Conservation (phyloP, 2,329 filamentous ascomycete species). For the Cordyceps tenuipes region DNA sequence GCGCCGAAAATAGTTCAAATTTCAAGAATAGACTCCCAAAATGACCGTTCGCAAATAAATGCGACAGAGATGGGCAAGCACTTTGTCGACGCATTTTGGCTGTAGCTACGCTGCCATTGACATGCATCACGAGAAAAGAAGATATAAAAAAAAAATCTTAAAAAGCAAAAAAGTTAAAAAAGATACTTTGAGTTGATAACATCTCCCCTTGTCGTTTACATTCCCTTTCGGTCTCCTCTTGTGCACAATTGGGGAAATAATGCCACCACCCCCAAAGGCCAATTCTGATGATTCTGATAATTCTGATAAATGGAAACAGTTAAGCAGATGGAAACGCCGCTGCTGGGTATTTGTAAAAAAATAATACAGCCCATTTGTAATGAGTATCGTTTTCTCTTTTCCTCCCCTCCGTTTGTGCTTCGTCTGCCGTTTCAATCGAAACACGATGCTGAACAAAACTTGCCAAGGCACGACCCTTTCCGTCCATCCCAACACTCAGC, state of each 20-base stretch:
- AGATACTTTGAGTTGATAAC: not conserved
- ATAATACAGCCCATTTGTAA: constrained; percentile 9
- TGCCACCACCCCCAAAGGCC: not conserved
- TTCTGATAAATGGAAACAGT: not conserved
- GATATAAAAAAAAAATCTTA: not conserved
- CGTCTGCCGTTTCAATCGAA: not conserved
- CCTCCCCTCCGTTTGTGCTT: not conserved
- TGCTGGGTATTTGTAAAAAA: constrained; percentile 9
- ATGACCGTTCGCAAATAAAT: not conserved
- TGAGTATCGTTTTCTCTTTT: not conserved
- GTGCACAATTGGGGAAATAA: not conserved
- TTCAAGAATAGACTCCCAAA: too few species aligned
- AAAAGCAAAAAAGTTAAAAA: not conserved
- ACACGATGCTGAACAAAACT: not conserved
- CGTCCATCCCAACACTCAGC: not conserved
- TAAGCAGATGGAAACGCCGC: not conserved
- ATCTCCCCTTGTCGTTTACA: not conserved
- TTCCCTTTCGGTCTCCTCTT: not conserved
- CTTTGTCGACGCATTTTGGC: not conserved
- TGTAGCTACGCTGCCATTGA: not conserved
- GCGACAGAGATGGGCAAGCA: not conserved
- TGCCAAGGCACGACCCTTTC: not conserved
- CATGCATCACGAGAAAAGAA: not conserved
- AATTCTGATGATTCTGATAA: not conserved
- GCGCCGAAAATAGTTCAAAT: not conserved